phyloP scores from a whole-genome alignment of 371 early-diverging fungal genomes.

The Encephalitozoon cuniculi region DNA sequence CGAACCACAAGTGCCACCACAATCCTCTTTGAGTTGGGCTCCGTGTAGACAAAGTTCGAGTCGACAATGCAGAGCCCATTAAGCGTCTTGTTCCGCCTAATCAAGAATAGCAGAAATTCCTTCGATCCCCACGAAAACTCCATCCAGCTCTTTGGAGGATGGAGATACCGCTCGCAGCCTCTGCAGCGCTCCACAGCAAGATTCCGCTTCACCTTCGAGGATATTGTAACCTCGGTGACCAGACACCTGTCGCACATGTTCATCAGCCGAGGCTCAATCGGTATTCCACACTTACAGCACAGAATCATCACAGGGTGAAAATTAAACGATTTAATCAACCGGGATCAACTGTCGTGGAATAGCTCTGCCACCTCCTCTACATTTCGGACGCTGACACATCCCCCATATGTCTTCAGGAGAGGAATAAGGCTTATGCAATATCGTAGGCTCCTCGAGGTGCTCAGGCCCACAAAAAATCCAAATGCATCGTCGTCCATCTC shows the following conservation, averaged over 20 bases:
- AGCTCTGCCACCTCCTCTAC: constrained; percentile 23
- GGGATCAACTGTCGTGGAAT: constrained; percentile 9
- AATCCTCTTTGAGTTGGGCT: constrained; percentile 84
- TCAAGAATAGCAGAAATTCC: constrained; percentile 80
- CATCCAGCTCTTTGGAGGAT: constrained; percentile 85
- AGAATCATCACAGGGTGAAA: constrained; percentile 60
- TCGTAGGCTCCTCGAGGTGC: background rate
- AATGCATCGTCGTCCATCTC: constrained; percentile 11
- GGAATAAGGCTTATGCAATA: constrained; percentile 32
- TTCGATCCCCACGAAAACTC: constrained; percentile 74
- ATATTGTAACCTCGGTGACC: constrained; percentile 68
- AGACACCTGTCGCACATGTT: constrained; percentile 97
- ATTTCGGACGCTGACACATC: background rate
- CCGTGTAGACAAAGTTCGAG: constrained; percentile 94
- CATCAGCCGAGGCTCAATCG: constrained; percentile 85
- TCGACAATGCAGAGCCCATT: constrained; percentile 83
- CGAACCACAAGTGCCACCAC: constrained; percentile 71
- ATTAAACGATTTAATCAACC: constrained; percentile 18
- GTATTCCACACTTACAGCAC: constrained; percentile 89
- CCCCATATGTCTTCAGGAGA: constrained; percentile 9
- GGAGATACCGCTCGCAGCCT: constrained; percentile 86
- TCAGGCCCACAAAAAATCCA: constrained; percentile 6
- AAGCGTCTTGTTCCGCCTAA: constrained; percentile 67
- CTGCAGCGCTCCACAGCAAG: constrained; percentile 81
- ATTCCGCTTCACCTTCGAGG: constrained; percentile 70